Evolutionary conservation across 2,329 filamentous ascomycete genomes (phyloP), one percentile per base, ranked within the genome.

Genomic region (Capronia coronata): DNA sequence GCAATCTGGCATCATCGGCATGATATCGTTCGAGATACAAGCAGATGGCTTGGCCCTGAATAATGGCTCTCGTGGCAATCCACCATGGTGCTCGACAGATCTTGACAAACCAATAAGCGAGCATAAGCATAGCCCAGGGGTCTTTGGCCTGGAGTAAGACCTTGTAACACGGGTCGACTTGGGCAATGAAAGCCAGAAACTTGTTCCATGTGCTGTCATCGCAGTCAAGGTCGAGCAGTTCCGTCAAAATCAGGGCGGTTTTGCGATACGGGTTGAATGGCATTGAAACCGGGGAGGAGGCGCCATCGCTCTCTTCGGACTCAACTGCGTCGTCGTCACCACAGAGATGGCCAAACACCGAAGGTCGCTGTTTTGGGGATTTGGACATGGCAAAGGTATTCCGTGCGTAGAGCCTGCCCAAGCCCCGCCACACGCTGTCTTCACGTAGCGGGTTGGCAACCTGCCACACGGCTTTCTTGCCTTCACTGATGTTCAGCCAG

Each of bases 61-160:
- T 57, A 22, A 67, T 54, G 3, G 71, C 68, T 39, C 76, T 67
- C 43, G 68, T 64, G 38, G 68, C 64, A 11, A 76, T 52, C 71
- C 74, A 79, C 77, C 75, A 79, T 8, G 65, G 59, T 13, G 49
- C 47, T 43, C 50, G 46, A 11, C 66, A 69, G 11, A 76, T 61
- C 52, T 75, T 72, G 8, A 74, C 72, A 61, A 75, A 78, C 77
- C 77, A 83, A 63, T 75, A 77, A 0, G 72, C 68, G n/a, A 82
- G 62, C 29, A 83, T 57, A 9, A 81, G 60, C 52, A 83, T 59
- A 0, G 78, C 78, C 22, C 71, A 66, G 0, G 73, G 64, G 38
- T 83, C 78, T 52, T 77, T 80, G 0, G 54, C 30, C 39, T 71
- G 63, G 1, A 83, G 58, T n/a, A 80, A 52, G 0, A 41, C 43